These are phyloP conservation scores for Hyphopichia buzzinii DNA, from an alignment of 1,139 yeast species.

Conservation along the genomic window DNA sequence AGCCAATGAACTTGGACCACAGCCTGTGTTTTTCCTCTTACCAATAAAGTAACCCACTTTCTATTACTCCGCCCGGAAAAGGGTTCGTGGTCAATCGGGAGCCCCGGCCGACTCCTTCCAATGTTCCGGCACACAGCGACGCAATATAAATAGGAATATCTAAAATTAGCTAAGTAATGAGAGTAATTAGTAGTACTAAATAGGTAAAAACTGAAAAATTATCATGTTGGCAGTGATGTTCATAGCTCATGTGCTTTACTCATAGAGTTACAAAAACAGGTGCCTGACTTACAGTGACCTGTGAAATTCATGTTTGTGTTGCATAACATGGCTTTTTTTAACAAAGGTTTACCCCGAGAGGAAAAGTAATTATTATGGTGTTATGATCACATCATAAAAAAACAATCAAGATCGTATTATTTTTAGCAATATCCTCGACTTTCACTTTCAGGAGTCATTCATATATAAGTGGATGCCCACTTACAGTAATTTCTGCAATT, in stretches of 20 bases:
- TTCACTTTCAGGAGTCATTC: background rate
- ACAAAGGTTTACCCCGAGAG: too few species aligned
- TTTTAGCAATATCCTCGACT: background rate
- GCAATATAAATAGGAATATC: background rate
- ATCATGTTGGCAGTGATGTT: background rate
- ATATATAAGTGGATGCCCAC: conserved; percentile 1
- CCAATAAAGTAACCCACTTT: too few species aligned
- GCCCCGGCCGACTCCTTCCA: background rate
- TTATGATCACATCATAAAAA: too few species aligned
- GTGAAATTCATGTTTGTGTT: too few species aligned
- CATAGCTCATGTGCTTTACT: too few species aligned
- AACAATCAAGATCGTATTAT: background rate
- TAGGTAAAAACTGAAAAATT: background rate
- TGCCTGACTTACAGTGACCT: too few species aligned
- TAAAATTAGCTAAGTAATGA: background rate
- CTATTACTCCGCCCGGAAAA: background rate
- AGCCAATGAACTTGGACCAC: too few species aligned
- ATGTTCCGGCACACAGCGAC: background rate
- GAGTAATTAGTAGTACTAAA: background rate
- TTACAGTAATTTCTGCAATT: conserved; percentile 1
- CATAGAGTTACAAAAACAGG: too few species aligned
- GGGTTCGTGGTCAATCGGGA: background rate
- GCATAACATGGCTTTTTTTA: too few species aligned
- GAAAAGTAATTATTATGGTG: too few species aligned
- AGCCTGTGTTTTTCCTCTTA: too few species aligned